Conservation (phyloP, 352 stramenopile species). For the Paralagenidium karlingii region DNA sequence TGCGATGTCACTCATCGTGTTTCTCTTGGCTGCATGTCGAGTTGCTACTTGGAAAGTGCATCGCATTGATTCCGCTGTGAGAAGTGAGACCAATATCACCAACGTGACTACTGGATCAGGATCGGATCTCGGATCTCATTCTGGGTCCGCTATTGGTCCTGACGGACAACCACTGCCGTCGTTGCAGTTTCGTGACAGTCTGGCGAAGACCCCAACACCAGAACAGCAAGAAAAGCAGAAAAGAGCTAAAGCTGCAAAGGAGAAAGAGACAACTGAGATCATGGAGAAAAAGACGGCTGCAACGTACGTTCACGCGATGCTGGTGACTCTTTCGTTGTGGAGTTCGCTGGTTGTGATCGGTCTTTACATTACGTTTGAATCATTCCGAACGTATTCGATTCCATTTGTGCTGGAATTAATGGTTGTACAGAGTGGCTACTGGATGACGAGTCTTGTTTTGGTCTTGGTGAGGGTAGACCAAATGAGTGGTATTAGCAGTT, state of each 20-base stretch:
- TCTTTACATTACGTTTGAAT: slow-evolving; percentile 60
- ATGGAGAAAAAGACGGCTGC: slow-evolving; percentile 8
- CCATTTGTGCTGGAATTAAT: slow-evolving; percentile 56
- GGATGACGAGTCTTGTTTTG: slow-evolving; percentile 47
- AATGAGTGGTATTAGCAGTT: slow-evolving; percentile 30
- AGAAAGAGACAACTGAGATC: no score
- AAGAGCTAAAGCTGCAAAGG: no score
- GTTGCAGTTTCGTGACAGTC: no score
- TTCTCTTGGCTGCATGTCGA: slow-evolving; percentile 43
- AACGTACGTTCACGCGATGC: slow-evolving; percentile 57
- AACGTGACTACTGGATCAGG: no score
- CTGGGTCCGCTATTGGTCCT: no score
- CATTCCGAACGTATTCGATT: slow-evolving; percentile 61
- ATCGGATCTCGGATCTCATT: no score
- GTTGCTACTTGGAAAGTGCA: no score
- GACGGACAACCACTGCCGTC: no score
- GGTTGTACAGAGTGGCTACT: slow-evolving; percentile 56
- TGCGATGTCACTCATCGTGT: slow-evolving; percentile 35
- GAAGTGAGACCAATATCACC: no score
- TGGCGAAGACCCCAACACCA: no score
- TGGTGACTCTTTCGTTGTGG: slow-evolving; percentile 67
- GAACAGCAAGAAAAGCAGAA: no score
- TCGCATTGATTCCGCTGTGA: no score
- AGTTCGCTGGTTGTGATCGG: slow-evolving; percentile 63
- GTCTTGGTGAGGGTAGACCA: slow-evolving; percentile 32